These are phyloP conservation scores for Stropharia rugosoannulata DNA, from an alignment of 768 basidiomycete genomes.

Conservation along the genomic window DNA sequence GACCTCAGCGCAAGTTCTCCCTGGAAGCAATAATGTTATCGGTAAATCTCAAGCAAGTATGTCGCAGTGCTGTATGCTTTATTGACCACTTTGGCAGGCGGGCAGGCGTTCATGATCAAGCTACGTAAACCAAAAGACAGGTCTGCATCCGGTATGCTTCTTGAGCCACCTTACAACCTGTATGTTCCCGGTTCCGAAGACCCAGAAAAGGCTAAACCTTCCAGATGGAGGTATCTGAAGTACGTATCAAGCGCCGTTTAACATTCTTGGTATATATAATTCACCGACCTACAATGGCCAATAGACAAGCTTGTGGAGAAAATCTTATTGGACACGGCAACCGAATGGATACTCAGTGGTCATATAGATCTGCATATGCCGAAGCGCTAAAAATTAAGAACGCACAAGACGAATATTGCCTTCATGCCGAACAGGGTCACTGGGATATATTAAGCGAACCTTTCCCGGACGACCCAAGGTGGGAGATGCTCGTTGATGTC, in stretches of 20 bases:
- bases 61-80: background rate
- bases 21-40: conserved; percentile 75
- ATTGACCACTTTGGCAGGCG: conserved; percentile 44
- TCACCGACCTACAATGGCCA: conserved; percentile 4
- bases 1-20: conserved; percentile 79
- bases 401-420: conserved; percentile 72
- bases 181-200: conserved; percentile 36
- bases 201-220: conserved; percentile 35
- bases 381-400: conserved; percentile 68
- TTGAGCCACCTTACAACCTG: conserved; percentile 78
- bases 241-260: conserved; percentile 24
- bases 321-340: conserved; percentile 44
- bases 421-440: conserved; percentile 49
- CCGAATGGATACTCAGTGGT: conserved; percentile 81
- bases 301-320: conserved; percentile 65
- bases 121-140: conserved; percentile 74
- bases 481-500: conserved; percentile 81
- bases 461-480: conserved; percentile 74
- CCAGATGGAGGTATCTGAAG: conserved; percentile 85
- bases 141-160: conserved; percentile 76
- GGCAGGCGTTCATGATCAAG: conserved; percentile 88
- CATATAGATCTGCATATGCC: conserved; percentile 77
- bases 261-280: background rate
- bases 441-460: conserved; percentile 35
- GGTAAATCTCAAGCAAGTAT: conserved; percentile 38